Evolutionary conservation across 2,329 filamentous ascomycete genomes (phyloP).

Genomic region (Monosporascus ibericus): DNA sequence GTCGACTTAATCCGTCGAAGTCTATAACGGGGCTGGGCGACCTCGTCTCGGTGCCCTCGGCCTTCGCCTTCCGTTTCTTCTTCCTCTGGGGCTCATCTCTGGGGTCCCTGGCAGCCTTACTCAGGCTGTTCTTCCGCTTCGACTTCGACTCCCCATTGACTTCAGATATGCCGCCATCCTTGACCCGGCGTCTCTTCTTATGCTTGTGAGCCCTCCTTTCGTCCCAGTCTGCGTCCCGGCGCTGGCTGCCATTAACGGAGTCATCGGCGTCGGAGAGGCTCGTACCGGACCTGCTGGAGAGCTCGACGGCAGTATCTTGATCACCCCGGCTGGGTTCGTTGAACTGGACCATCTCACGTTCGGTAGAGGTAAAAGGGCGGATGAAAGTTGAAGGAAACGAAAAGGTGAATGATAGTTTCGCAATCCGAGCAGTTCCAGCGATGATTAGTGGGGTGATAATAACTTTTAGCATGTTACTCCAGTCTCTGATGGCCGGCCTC

Average conservation of each 20-base stretch:
- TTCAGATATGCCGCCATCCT: constrained; percentile 24
- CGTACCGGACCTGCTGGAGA: constrained; percentile 14
- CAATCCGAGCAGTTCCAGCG: background rate
- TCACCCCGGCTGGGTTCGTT: constrained; percentile 8
- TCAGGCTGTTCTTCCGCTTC: constrained; percentile 47
- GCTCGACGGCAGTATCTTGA: constrained; percentile 8
- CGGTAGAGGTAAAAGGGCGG: constrained; percentile 1
- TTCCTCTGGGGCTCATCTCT: constrained; percentile 43
- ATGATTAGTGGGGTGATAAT: background rate
- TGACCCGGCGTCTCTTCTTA: constrained; percentile 19
- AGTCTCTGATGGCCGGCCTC: no score
- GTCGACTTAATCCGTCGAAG: constrained; percentile 55
- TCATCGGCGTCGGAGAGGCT: constrained; percentile 25
- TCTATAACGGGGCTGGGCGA: constrained; percentile 54
- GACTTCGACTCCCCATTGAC: constrained; percentile 23
- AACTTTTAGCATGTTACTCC: background rate
- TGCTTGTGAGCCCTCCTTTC: constrained; percentile 28
- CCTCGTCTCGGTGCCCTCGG: constrained; percentile 27
- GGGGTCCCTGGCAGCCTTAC: constrained; percentile 56
- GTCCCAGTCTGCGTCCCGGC: constrained; percentile 10
- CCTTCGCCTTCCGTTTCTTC: constrained; percentile 30
- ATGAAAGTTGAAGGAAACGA: constrained; percentile 1
- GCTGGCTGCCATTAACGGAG: constrained; percentile 18
- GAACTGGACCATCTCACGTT: constrained; percentile 24
- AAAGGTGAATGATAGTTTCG: background rate